Conservation (phyloP, 345 rosid species). For the Hibiscus tridactylites region DNA sequence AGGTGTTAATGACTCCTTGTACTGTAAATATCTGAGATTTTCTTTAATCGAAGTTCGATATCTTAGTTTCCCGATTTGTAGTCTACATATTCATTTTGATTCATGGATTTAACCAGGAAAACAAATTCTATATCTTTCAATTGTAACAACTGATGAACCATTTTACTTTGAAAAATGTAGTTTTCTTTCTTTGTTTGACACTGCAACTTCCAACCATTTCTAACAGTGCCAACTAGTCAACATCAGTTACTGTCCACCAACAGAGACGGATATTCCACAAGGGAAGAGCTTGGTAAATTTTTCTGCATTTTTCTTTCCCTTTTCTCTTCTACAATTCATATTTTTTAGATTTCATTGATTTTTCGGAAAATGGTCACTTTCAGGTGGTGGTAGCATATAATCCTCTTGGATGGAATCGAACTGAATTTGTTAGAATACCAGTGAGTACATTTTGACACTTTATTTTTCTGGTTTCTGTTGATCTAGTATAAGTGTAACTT, state of each 20-base stretch:
- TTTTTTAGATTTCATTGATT: background rate
- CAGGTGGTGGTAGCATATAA: conserved; percentile 79
- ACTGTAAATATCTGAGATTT: background rate
- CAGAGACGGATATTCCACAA: conserved; percentile 44
- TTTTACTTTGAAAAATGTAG: no score
- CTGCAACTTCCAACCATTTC: background rate
- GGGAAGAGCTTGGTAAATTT: conserved; percentile 60
- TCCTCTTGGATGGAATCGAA: conserved; percentile 80
- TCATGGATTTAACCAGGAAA: background rate
- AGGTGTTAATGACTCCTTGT: background rate
- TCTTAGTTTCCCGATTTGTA: background rate
- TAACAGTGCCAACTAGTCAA: conserved; percentile 71
- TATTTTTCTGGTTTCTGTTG: background rate
- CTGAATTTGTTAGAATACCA: conserved; percentile 60
- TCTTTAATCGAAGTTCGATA: background rate
- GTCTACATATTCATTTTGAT: background rate
- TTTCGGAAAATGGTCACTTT: conserved; percentile 14
- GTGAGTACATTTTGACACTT: conserved; percentile 26
- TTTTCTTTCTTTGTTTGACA: background rate
- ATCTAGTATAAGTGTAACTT: background rate
- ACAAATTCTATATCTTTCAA: no score
- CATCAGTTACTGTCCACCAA: conserved; percentile 76
- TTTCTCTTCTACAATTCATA: background rate
- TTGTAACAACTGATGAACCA: no score
- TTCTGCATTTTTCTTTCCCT: background rate